Conservation (phyloP, 2,329 filamentous ascomycete genomes). For the Neonectria punicea region DNA sequence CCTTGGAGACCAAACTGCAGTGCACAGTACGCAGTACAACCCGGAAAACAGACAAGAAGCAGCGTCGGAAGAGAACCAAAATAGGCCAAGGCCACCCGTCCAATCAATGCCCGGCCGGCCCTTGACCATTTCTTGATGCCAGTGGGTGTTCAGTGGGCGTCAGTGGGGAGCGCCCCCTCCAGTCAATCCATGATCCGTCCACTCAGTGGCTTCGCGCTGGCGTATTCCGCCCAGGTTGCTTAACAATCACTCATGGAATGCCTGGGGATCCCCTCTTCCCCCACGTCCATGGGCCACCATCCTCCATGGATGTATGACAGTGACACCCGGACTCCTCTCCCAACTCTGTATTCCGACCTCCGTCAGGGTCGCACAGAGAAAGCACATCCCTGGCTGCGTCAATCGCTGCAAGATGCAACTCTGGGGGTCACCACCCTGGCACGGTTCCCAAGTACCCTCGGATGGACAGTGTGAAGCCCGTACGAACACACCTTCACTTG, state of each 20-base stretch:
- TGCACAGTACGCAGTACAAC: background rate
- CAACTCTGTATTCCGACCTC: background rate
- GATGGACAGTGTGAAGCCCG: background rate
- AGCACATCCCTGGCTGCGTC: background rate
- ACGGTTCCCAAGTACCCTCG: background rate
- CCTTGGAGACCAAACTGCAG: background rate
- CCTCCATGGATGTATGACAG: too few relatives aligned
- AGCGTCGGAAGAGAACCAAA: background rate
- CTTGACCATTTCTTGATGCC: background rate
- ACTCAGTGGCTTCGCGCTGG: conserved; percentile 9
- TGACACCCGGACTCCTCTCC: background rate
- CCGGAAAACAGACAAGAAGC: background rate
- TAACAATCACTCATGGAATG: conserved; percentile 40
- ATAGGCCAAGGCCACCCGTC: background rate
- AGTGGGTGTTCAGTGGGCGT: conserved; percentile 4
- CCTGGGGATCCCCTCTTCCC: conserved; percentile 36
- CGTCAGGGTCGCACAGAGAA: background rate
- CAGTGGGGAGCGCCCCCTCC: conserved; percentile 10
- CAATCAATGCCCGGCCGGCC: conserved; percentile 1
- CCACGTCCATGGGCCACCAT: conserved; percentile 12
- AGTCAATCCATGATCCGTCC: conserved; percentile 1
- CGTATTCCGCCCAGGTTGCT: conserved; percentile 23
- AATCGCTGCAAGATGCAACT: conserved; percentile 5
- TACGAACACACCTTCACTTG: background rate
- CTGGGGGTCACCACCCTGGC: background rate